These are phyloP conservation scores for Astrothelium macrocarpum DNA, from an alignment of 495 filamentous ascomycete species.

Conservation along the genomic window DNA sequence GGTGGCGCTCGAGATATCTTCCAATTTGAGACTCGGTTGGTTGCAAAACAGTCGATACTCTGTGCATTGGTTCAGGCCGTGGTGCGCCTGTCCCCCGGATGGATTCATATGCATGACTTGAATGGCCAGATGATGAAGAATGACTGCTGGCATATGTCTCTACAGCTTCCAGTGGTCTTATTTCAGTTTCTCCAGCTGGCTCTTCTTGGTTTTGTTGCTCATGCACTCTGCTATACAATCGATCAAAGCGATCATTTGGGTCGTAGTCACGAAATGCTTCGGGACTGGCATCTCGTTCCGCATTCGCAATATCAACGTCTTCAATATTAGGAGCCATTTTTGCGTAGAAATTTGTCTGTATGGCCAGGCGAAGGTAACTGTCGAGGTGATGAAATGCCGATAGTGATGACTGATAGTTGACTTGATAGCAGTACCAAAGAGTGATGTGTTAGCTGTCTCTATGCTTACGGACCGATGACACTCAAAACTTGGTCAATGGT, in stretches of 20 bases:
- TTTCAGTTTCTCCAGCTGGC: background rate
- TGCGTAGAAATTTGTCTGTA: background rate
- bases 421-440: background rate
- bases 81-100: background rate
- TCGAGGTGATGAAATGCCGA: background rate
- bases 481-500: too few relatives aligned
- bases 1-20: conserved; percentile 22
- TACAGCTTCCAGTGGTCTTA: background rate
- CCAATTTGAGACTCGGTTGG: background rate
- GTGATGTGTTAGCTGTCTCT: too few relatives aligned
- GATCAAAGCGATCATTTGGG: conserved; percentile 3
- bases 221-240: background rate
- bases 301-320: conserved; percentile 10
- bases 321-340: conserved; percentile 8
- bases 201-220: background rate
- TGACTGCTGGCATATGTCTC: background rate
- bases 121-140: background rate
- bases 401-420: background rate
- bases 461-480: too few relatives aligned
- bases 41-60: background rate
- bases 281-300: conserved; percentile 13
- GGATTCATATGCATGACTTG: background rate
- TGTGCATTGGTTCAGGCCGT: background rate
- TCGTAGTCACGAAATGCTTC: conserved; percentile 9
- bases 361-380: too few relatives aligned